Conservation (phyloP, 352 stramenopile genomes). For the Phytophthora capsici region DNA sequence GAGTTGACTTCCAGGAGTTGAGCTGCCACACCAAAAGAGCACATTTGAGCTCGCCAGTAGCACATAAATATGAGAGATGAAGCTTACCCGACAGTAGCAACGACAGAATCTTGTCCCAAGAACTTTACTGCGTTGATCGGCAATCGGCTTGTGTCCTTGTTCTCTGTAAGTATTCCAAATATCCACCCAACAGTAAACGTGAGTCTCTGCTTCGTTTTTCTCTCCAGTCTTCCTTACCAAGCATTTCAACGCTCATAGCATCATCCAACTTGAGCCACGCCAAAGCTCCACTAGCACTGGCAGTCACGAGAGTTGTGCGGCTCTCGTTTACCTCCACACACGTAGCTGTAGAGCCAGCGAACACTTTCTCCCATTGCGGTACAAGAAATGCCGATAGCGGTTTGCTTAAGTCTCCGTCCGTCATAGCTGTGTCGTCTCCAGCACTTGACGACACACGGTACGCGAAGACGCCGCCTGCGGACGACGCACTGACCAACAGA, state of each 20-base stretch:
- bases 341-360: slow-evolving; percentile 47
- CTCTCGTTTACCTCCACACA: slow-evolving; percentile 63
- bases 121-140: slow-evolving; percentile 77
- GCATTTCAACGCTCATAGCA: slow-evolving; percentile 49
- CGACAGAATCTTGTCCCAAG: slow-evolving; percentile 67
- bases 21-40: slow-evolving; percentile 26
- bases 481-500: slow-evolving; percentile 68
- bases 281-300: slow-evolving; percentile 56
- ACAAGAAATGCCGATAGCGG: slow-evolving; percentile 33
- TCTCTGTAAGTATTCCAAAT: slow-evolving; percentile 36
- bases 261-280: slow-evolving; percentile 78
- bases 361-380: slow-evolving; percentile 71
- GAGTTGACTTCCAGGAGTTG: slow-evolving; percentile 64
- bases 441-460: slow-evolving; percentile 44
- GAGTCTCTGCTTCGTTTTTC: neutral
- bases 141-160: slow-evolving; percentile 58
- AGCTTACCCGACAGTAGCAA: slow-evolving; percentile 70
- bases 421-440: slow-evolving; percentile 25
- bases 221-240: slow-evolving; percentile 35
- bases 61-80: neutral
- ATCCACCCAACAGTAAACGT: neutral
- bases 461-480: slow-evolving; percentile 53
- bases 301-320: slow-evolving; percentile 57
- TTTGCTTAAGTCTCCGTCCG: slow-evolving; percentile 8
- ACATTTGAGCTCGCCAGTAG: slow-evolving; percentile 3